Base-by-base conservation (phyloP, 2,329 filamentous ascomycete species). In the Chrysosporium queenslandicum region DNA sequence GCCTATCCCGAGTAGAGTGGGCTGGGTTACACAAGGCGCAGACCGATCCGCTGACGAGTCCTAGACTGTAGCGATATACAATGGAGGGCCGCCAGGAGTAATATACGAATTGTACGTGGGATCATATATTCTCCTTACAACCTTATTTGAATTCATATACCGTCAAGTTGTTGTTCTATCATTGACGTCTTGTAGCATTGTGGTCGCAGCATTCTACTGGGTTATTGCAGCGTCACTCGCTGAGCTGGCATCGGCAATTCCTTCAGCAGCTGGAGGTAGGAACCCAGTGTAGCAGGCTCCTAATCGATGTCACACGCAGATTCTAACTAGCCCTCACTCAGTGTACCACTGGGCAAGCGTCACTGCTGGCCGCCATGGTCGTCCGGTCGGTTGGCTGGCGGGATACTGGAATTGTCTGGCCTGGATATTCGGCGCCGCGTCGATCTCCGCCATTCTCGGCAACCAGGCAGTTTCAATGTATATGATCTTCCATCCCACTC, bases 51-150 rank as follows among this genome's bases (percentile, higher is more conserved):
- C 11, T 41, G 36, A 70, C 37, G n/a, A 37, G n/a, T 49, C 37
- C 40, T 52, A 68, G 63, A 70, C 74, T 12, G 68, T 75, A 40
- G 77, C 77, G 20, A 73, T 82, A 55, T 75, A 71, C 60, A 82
- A 83, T 65, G 81, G 81, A 56, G 81, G 81, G 0, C 76, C 79
- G 0, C 76, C 80, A 0, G 79, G 79, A 12, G 76, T 81, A 0
- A 66, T 83, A 1, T 83, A 82, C 64, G 80, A 82, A 66, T 81
- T 83, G 68, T 70, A n/a, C n/a, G n/a, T n/a, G n/a, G n/a, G n/a
- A n/a, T n/a, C n/a, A n/a, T n/a, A n/a, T n/a, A n/a, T n/a, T n/a
- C n/a, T n/a, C n/a, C n/a, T n/a, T n/a, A n/a, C n/a, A n/a, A n/a
- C n/a, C n/a, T n/a, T n/a, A n/a, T n/a, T n/a, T n/a, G n/a, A n/a